Evolutionary conservation across 1,284 basidiomycete species (phyloP), one percentile per base, ranked within the genome.

Genomic region (Melampsora americana): DNA sequence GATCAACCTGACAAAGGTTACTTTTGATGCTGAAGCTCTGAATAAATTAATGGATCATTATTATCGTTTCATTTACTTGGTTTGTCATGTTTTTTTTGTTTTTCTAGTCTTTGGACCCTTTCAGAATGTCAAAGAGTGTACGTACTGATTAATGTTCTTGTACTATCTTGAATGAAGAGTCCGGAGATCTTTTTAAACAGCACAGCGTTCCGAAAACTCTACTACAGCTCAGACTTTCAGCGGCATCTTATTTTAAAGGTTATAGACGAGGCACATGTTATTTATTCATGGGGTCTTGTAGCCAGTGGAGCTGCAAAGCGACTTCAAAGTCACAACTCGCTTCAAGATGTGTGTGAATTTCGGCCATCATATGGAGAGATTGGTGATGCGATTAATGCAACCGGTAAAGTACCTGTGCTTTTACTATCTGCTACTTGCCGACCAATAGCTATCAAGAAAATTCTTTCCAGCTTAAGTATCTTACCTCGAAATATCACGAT

Each of bases 391-490:
- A n/a, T 71, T 32, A 56, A 32, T 1, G 69, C 69, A 62, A 30
- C 35, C 0, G 26, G 30, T 12, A 42, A 12, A 42, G 39, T 42
- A 7, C 39, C 39, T 42, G 39, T 42, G 39, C 39, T 42, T 42
- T 30, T 62, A 48, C 26, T 71, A 14, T 71, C 69, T 26, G 69
- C 53, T 32, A 71, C 69, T 42, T 71, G 69, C 60, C 26, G 59
- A 14, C 69, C 69, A 7, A 64, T 35, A 28, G 69, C 42, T 7
- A 50, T 64, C 28, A 44, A 64, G 14, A 18, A 30, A n/a, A 71
- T 71, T 16, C 12, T 64, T 0, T 14, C 3, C 23, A 61, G 59
- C 39, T 64, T 71, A 46, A 64, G 35, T 12, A 20, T 71, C 7
- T 5, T 32, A 5, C 69, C 23, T 7, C 30, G 35, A 64, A 50